Conservation (phyloP, 106 monocot species). For the Platanthera zijinensis region DNA sequence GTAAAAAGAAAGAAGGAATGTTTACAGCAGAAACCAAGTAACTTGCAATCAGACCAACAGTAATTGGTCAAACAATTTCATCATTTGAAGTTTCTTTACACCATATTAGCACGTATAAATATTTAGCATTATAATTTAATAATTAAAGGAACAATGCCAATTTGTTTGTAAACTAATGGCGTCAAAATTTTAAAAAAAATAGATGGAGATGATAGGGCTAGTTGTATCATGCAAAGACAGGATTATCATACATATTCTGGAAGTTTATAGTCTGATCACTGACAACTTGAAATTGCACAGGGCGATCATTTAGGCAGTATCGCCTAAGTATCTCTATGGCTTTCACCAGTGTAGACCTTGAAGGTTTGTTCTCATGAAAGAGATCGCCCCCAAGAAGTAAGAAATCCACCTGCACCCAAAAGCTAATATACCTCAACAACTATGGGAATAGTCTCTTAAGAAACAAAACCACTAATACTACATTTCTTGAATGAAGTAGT, state of each 20-base stretch:
- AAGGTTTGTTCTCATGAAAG: conserved; percentile 98
- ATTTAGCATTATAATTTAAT: not conserved
- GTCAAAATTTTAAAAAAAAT: not conserved
- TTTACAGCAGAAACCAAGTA: conserved; percentile 1
- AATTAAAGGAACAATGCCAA: not conserved
- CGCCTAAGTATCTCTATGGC: conserved; percentile 80
- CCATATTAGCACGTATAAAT: not conserved
- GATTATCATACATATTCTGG: conserved; percentile 57
- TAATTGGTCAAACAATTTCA: not conserved
- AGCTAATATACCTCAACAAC: too few relatives aligned
- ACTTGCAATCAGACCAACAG: not conserved
- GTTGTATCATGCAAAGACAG: not conserved
- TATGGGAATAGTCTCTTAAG: not conserved
- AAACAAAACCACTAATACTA: not conserved
- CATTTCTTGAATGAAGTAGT: not conserved
- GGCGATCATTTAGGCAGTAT: conserved; percentile 80
- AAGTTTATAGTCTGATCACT: conserved; percentile 97
- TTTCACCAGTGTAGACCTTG: conserved; percentile 84
- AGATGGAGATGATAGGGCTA: not conserved
- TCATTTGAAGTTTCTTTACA: not conserved
- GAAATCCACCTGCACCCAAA: conserved; percentile 77
- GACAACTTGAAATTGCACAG: conserved; percentile 93
- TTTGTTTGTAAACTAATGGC: not conserved
- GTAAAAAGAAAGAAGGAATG: conserved; percentile 16
- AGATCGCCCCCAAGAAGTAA: conserved; percentile 94